Evolutionary conservation across 306 rosid genomes (phyloP).

Genomic region (Elaeagnus macrophylla): DNA sequence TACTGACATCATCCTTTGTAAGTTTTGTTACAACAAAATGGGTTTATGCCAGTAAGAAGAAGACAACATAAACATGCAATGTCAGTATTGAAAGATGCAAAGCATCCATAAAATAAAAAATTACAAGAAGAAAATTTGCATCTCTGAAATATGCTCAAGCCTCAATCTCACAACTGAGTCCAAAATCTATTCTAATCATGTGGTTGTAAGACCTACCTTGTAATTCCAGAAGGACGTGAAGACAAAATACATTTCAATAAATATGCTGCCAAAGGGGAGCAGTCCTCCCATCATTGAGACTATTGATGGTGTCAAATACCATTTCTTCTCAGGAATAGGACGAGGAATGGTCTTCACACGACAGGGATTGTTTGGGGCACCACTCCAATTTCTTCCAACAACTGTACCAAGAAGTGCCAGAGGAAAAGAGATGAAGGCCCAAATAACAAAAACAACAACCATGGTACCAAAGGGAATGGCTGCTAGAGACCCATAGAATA

Average conservation of each 20-base stretch:
- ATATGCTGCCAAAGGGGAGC: conserved; percentile 98
- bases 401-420: conserved; percentile 99
- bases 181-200: neutral
- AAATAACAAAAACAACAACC: conserved; percentile 94
- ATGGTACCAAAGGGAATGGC: conserved; percentile 99
- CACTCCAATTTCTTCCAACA: conserved; percentile 99
- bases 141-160: neutral
- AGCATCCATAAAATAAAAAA: too few relatives aligned
- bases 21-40: too few relatives aligned
- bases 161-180: neutral
- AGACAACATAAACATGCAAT: too few relatives aligned
- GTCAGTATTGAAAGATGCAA: too few relatives aligned
- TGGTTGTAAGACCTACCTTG: conserved; percentile 31
- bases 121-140: too few relatives aligned
- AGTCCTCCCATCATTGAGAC: conserved; percentile 98
- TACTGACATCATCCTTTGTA: too few relatives aligned
- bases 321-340: conserved; percentile 99
- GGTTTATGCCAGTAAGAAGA: too few relatives aligned
- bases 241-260: conserved; percentile 99
- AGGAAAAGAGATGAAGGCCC: conserved; percentile 98
- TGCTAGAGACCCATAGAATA: conserved; percentile 95
- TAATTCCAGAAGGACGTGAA: conserved; percentile 99
- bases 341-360: conserved; percentile 99
- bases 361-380: conserved; percentile 97
- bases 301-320: conserved; percentile 97